These are phyloP conservation scores for Agroathelia rolfsii DNA, from an alignment of 1,284 basidiomycete genomes.

Conservation along the genomic window DNA sequence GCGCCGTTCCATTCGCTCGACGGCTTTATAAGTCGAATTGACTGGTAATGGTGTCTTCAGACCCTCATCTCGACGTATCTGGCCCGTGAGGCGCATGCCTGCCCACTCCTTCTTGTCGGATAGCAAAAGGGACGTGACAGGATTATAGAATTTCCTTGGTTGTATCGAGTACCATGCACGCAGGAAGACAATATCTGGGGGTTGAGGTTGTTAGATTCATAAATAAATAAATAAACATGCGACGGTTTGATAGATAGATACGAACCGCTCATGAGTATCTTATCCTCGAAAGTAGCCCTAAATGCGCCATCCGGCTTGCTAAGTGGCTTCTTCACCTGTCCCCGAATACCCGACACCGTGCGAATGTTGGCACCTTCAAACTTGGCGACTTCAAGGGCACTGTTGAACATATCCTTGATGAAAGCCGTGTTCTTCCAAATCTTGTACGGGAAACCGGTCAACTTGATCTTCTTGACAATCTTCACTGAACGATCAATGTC, in stretches of 20 bases:
- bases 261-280: slow-evolving; percentile 90
- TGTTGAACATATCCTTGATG: slow-evolving; percentile 95
- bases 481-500: slow-evolving; percentile 87
- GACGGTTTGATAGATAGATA: slow-evolving; percentile 12
- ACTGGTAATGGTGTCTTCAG: slow-evolving; percentile 76
- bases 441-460: slow-evolving; percentile 92
- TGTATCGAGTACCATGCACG: slow-evolving; percentile 96
- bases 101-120: slow-evolving; percentile 73
- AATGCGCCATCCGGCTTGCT: slow-evolving; percentile 92
- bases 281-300: slow-evolving; percentile 97
- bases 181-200: slow-evolving; percentile 90
- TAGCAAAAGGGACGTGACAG: slow-evolving; percentile 85
- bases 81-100: slow-evolving; percentile 94
- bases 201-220: slow-evolving; percentile 7
- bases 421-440: slow-evolving; percentile 99
- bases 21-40: slow-evolving; percentile 83
- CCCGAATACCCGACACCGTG: slow-evolving; percentile 93
- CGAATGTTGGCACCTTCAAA: slow-evolving; percentile 95
- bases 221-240: too few relatives aligned
- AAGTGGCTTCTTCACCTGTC: slow-evolving; percentile 94
- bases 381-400: slow-evolving; percentile 90
- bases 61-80: slow-evolving; percentile 78
- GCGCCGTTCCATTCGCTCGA: slow-evolving; percentile 72
- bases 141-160: slow-evolving; percentile 94
- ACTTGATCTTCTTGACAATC: slow-evolving; percentile 98